Conservation (phyloP, 164 flowering plant species). For the Vitis amurensis region DNA sequence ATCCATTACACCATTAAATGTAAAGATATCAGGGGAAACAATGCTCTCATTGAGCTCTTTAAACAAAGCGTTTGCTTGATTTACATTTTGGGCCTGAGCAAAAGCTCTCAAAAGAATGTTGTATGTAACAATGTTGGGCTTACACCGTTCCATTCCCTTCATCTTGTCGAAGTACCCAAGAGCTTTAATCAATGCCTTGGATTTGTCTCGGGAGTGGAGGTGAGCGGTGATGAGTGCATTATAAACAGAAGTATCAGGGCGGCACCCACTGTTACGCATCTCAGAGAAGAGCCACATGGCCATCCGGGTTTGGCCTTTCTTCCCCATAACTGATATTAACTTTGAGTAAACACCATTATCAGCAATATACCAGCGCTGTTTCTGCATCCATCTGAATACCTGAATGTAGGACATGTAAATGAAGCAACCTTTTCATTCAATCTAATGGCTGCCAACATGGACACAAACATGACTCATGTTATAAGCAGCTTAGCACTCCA, state of each 20-base stretch:
- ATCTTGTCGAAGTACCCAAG: constrained; percentile 82
- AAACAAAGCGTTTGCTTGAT: constrained; percentile 68
- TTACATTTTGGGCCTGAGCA: constrained; percentile 74
- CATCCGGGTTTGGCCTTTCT: constrained; percentile 88
- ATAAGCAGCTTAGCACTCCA: neutral
- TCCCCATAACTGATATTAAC: constrained; percentile 94
- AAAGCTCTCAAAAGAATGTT: constrained; percentile 89
- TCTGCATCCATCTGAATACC: constrained; percentile 99
- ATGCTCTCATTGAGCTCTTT: constrained; percentile 74
- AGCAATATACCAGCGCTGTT: constrained; percentile 91
- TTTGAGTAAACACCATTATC: constrained; percentile 94
- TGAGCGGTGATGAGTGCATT: constrained; percentile 92
- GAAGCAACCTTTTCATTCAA: neutral
- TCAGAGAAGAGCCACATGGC: constrained; percentile 99
- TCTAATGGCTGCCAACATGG: neutral
- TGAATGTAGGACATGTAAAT: constrained; percentile 22
- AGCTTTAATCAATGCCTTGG: constrained; percentile 81
- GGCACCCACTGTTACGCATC: constrained; percentile 97
- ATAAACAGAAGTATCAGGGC: constrained; percentile 91
- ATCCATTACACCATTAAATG: constrained; percentile 95
- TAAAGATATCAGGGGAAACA: constrained; percentile 75
- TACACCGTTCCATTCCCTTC: constrained; percentile 83
- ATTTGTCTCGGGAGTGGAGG: constrained; percentile 77
- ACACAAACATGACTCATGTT: neutral
- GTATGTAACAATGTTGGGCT: constrained; percentile 86